A percentile compares a stretch with the other conserved stretches of the same genome.
phyloP scores from a whole-genome alignment of 1,139 yeast species.

The Saccharomyces hybrid region DNA sequence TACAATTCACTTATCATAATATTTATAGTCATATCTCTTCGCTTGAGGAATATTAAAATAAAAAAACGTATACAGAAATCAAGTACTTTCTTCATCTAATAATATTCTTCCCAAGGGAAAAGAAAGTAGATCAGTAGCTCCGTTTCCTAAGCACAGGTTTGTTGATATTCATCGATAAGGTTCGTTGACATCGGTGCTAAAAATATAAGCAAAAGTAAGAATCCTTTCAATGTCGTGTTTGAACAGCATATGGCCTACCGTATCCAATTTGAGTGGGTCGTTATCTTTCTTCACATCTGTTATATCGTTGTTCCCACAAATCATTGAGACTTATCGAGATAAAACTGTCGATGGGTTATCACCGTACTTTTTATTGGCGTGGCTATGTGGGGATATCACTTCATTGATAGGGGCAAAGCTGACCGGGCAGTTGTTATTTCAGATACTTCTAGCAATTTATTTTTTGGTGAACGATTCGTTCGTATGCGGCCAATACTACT shows the following conservation, averaged over 20 bases:
- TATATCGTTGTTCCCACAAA: slow-evolving; percentile 85
- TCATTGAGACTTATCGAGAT: slow-evolving; percentile 60
- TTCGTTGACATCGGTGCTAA: not conserved
- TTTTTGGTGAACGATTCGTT: slow-evolving; percentile 67
- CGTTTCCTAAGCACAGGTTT: not conserved
- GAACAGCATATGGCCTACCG: slow-evolving; percentile 19
- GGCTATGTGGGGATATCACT: slow-evolving; percentile 82
- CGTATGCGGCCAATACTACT: slow-evolving; percentile 68
- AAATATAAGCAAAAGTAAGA: not conserved
- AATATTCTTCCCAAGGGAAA: no score
- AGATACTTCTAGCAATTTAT: slow-evolving; percentile 64
- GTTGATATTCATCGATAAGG: not conserved
- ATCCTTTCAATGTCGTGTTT: slow-evolving; percentile 12
- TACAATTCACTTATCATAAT: not conserved
- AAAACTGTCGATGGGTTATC: slow-evolving; percentile 86
- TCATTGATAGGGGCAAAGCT: slow-evolving; percentile 74
- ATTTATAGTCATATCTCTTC: not conserved
- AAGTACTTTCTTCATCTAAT: not conserved
- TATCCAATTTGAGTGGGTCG: slow-evolving; percentile 39
- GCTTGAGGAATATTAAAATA: not conserved
- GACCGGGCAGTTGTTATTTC: slow-evolving; percentile 72
- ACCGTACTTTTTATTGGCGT: slow-evolving; percentile 58
- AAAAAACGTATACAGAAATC: not conserved
- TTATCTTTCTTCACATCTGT: slow-evolving; percentile 62
- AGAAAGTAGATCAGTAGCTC: not conserved